Conservation (phyloP, 306 rosid species). For the Cicer pinnatifidum region DNA sequence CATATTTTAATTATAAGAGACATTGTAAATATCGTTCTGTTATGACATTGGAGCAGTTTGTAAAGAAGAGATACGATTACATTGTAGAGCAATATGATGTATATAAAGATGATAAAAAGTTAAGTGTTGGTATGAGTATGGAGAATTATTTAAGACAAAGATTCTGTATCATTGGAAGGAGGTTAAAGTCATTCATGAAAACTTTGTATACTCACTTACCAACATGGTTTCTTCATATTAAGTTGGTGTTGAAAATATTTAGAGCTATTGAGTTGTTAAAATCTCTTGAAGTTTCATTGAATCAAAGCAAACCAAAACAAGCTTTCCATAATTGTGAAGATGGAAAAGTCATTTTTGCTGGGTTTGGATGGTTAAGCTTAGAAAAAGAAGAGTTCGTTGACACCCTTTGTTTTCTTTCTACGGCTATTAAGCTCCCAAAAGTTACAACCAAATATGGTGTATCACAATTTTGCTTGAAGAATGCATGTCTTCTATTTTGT, state of each 20-base stretch:
- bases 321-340: neutral
- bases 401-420: slow-evolving; percentile 25
- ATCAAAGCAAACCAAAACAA: neutral
- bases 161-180: slow-evolving; percentile 12
- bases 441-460: neutral
- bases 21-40: neutral
- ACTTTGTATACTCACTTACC: slow-evolving; percentile 59
- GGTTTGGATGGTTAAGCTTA: slow-evolving; percentile 16
- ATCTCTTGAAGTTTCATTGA: slow-evolving; percentile 33
- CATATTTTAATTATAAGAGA: slow-evolving; percentile 29
- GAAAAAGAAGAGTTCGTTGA: slow-evolving; percentile 31
- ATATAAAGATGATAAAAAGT: slow-evolving; percentile 11
- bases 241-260: slow-evolving; percentile 28
- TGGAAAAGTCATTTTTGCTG: neutral
- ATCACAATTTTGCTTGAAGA: slow-evolving; percentile 40
- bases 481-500: slow-evolving; percentile 47
- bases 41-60: slow-evolving; percentile 48
- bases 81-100: slow-evolving; percentile 19
- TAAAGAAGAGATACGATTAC: slow-evolving; percentile 23
- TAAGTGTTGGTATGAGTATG: slow-evolving; percentile 26
- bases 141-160: slow-evolving; percentile 45
- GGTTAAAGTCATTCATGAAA: slow-evolving; percentile 28
- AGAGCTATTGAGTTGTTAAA: slow-evolving; percentile 33
- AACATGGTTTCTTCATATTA: slow-evolving; percentile 48
- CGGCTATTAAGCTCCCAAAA: slow-evolving; percentile 26